A percentile compares a stretch with the other conserved stretches of the same genome.
Conservation (phyloP, 495 filamentous ascomycete genomes). For the Podospora didyma region DNA sequence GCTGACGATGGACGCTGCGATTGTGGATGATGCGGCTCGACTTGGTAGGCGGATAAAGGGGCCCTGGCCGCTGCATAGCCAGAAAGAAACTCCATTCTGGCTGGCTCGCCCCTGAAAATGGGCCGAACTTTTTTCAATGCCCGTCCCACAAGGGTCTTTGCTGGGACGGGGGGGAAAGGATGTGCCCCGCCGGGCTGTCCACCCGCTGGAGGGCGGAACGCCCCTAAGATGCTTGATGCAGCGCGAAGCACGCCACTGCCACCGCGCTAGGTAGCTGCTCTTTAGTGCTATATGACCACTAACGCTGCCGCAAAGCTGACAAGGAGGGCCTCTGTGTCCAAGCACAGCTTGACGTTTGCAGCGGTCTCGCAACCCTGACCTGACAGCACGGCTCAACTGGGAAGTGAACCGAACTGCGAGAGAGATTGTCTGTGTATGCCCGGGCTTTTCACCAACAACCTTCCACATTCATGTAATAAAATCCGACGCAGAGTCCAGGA, state of each 20-base stretch:
- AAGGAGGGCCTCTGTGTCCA: too few species aligned
- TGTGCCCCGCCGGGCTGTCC: not conserved
- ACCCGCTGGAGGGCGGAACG: not conserved
- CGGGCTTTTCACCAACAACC: constrained; percentile 2
- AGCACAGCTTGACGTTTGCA: not conserved
- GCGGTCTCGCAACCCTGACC: not conserved
- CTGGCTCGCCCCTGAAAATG: constrained; percentile 9
- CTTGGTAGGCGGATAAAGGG: constrained; percentile 34
- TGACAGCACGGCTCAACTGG: not conserved
- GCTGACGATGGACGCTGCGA: constrained; percentile 18
- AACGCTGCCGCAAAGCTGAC: not conserved
- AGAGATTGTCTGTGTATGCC: not conserved
- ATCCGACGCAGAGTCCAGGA: not conserved
- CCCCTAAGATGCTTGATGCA: not conserved
- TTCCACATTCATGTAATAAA: constrained; percentile 15
- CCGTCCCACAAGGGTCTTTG: not conserved
- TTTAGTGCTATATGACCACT: not conserved
- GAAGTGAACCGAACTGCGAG: not conserved
- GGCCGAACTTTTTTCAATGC: constrained; percentile 3
- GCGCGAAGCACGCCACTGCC: not conserved
- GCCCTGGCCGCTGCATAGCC: constrained; percentile 32
- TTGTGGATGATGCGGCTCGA: constrained; percentile 21
- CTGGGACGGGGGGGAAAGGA: not conserved
- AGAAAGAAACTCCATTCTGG: constrained; percentile 32
- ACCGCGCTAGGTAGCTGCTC: not conserved